Percentiles rank a stretch among this genome's conserved stretches.
Conservation (phyloP, 75 land plant species). For the Adiantum capillusveneris region DNA sequence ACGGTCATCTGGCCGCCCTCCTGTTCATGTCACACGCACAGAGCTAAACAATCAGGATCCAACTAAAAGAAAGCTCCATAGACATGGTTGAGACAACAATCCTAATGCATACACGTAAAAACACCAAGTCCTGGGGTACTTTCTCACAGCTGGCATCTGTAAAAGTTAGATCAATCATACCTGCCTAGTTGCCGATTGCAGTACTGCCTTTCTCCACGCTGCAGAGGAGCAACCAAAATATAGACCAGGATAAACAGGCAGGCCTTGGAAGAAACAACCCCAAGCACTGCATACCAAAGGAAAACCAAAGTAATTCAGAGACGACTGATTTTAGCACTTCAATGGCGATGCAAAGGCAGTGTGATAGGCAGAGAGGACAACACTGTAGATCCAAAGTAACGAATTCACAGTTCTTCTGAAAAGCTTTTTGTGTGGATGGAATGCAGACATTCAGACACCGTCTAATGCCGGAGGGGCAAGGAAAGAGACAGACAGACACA, state of each 20-base stretch:
- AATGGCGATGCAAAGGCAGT: no score
- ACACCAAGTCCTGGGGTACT: no score
- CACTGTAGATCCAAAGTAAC: no score
- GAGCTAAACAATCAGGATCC: no score
- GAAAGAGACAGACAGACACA: not conserved
- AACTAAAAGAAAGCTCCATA: no score
- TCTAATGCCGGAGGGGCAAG: not conserved
- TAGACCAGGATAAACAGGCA: not conserved
- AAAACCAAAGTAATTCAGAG: no score
- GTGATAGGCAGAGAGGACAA: no score
- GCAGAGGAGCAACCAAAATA: constrained; percentile 2
- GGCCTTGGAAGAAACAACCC: constrained; percentile 8
- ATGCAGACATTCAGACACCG: no score
- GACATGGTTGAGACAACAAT: not conserved
- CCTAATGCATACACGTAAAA: not conserved
- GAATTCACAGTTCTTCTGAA: no score
- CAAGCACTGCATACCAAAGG: constrained; percentile 14
- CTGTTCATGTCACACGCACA: no score
- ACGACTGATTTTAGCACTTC: no score
- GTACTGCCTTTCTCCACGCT: constrained; percentile 6
- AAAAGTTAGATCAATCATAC: constrained; percentile 3
- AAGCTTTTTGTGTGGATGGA: no score
- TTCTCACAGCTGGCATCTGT: not conserved
- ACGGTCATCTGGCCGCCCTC: constrained; percentile 27
- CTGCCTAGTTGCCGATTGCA: constrained; percentile 7